Evolutionary conservation across 2,329 filamentous ascomycete species (phyloP), one percentile per base, ranked within the genome.

Genomic region (Cladophialophora carrionii): DNA sequence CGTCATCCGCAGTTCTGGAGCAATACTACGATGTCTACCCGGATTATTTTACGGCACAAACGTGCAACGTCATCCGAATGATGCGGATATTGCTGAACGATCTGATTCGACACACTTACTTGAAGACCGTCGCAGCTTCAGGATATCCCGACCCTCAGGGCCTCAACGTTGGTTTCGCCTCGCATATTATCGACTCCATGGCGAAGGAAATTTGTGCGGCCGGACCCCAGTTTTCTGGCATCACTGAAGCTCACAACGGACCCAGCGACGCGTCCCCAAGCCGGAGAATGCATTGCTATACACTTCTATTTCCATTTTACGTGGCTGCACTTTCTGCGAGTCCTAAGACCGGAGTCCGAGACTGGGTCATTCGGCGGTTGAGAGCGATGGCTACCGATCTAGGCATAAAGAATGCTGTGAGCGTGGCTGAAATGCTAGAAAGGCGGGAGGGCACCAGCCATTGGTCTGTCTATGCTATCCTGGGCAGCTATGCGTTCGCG

Each of bases 41-140:
- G 4, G 67, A 74, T 56, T 72, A 72, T 14, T 71, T 66, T 53
- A 62, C 72, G 6, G 73, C 71, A 7, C 75, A 77, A 58, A 73
- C 72, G 59, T 73, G 72, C 68, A 78, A 77, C 58, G 70, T 74
- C 4, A 59, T 74, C 24, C 70, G 76, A 17, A 48, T 73, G 4
- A 71, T 71, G n/a, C 66, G 75, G 22, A 76, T 77, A 31, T 57
- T 75, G 3, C 71, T 77, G 7, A 75, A 74, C 59, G 73, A 76
- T 46, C 63, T 71, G 7, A 67, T 67, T 14, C 57, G 67, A 32
- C 43, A 43, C 12, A 43, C 43, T 22, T 65, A 65, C 48, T n/a
- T 26, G 17, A 57, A 46, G 14, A 55, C 54, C 6, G n/a, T 54
- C 29, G 51, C 53, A 5, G 12, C 7, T 6, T 10, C 17, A 17